Conservation (phyloP, 305 asterid species). For the Fraxinus latifolia region DNA sequence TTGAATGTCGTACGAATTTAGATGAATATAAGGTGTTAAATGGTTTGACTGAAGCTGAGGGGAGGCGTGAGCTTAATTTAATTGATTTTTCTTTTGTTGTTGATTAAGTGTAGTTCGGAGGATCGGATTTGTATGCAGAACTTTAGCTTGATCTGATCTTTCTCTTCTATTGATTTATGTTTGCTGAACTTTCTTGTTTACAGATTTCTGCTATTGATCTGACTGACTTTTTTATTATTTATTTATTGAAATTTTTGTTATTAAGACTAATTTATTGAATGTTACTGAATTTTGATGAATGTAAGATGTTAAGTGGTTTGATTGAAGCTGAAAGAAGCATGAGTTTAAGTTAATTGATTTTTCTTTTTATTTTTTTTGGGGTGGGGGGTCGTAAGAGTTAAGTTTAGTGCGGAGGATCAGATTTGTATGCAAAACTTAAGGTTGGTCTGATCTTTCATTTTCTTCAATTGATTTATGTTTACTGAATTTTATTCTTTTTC, state of each 20-base stretch:
- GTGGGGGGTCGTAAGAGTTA: neutral
- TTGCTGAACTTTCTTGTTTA: neutral
- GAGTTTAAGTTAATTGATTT: neutral
- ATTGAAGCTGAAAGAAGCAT: neutral
- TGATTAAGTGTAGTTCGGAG: neutral
- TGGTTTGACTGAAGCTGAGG: neutral
- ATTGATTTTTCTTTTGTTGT: neutral
- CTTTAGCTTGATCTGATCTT: neutral
- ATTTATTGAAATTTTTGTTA: neutral
- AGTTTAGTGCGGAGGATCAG: neutral
- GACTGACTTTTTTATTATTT: neutral
- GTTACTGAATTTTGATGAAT: neutral
- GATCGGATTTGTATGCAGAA: neutral
- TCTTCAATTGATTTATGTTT: neutral
- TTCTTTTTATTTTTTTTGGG: neutral
- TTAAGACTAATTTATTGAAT: neutral
- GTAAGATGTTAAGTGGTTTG: neutral
- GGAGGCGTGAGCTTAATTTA: neutral
- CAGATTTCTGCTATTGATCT: neutral
- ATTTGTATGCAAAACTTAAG: neutral
- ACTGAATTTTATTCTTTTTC: neutral
- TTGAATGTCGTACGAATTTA: neutral
- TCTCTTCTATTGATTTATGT: neutral
- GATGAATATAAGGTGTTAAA: neutral
- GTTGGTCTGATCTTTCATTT: neutral